phyloP scores from a whole-genome alignment of 768 basidiomycete species.

The Lactarius evosmus region DNA sequence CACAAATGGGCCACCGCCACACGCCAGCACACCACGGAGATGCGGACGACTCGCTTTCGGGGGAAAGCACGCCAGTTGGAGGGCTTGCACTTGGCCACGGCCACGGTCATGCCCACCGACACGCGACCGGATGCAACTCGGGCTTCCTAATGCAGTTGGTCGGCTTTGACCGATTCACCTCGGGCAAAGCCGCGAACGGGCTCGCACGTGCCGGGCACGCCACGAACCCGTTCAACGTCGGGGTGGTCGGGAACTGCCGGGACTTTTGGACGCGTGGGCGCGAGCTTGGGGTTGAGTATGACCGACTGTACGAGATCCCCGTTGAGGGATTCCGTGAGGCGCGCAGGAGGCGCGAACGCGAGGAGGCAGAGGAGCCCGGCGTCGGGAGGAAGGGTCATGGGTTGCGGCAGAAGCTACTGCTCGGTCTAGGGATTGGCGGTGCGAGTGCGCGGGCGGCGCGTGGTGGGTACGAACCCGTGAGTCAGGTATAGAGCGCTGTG shows the following conservation, averaged over 20 bases:
- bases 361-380: constrained; percentile 53
- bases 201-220: constrained; percentile 72
- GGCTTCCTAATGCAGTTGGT: constrained; percentile 86
- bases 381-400: constrained; percentile 38
- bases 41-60: constrained; percentile 45
- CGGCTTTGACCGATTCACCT: constrained; percentile 92
- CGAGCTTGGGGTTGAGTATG: constrained; percentile 89
- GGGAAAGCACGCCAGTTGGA: constrained; percentile 32
- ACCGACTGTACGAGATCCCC: constrained; percentile 85
- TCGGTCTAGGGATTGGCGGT: constrained; percentile 49
- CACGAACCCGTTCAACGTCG: constrained; percentile 90
- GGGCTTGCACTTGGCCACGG: constrained; percentile 38
- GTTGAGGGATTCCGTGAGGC: constrained; percentile 79
- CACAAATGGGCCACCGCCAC: constrained; percentile 81
- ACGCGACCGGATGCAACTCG: constrained; percentile 43
- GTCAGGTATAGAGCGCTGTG: constrained; percentile 43
- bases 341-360: constrained; percentile 52
- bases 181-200: constrained; percentile 84
- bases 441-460: constrained; percentile 45
- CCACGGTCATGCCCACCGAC: constrained; percentile 45
- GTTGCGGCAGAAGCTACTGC: constrained; percentile 51
- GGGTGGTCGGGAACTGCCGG: constrained; percentile 71
- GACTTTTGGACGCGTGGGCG: constrained; percentile 92
- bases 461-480: constrained; percentile 64
- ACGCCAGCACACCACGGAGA: constrained; percentile 36